A percentile compares a stretch with the other conserved stretches of the same genome.
Conservation (phyloP, 2,329 filamentous ascomycete genomes). For the Arthrinium phaeospermum region DNA sequence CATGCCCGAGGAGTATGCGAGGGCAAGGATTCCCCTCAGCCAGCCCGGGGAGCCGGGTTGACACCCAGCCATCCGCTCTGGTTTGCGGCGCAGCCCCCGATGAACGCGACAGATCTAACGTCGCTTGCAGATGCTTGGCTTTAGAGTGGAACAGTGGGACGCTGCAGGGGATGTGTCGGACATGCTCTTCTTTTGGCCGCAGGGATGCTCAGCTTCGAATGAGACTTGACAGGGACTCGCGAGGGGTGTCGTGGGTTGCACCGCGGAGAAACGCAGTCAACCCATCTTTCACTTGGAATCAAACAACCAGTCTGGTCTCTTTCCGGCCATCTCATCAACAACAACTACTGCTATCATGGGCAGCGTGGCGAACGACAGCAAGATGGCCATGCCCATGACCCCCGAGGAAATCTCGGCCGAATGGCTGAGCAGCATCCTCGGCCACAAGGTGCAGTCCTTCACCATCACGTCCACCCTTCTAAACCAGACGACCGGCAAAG, state of each 20-base stretch:
- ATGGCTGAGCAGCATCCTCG: conserved; percentile 37
- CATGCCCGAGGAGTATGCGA: not conserved
- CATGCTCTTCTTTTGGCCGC: too few species aligned
- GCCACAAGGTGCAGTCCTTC: conserved; percentile 34
- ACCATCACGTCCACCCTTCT: conserved; percentile 30
- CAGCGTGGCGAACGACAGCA: not conserved
- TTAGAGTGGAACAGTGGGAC: too few species aligned
- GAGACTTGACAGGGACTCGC: too few species aligned
- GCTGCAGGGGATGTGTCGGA: too few species aligned
- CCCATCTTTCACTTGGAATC: too few species aligned
- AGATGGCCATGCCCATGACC: conserved; percentile 28
- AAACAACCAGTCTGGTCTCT: not conserved
- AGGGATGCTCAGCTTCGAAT: too few species aligned
- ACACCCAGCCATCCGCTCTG: not conserved
- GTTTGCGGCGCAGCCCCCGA: too few species aligned
- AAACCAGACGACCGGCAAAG: conserved; percentile 34
- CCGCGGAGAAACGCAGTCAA: too few species aligned
- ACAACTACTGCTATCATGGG: not conserved
- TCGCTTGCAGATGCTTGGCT: too few species aligned
- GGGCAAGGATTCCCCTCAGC: not conserved
- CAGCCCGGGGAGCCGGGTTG: not conserved
- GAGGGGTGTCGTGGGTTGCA: too few species aligned
- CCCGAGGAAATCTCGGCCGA: conserved; percentile 33
- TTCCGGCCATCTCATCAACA: not conserved
- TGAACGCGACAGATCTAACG: not conserved